Base-by-base conservation (phyloP, 768 basidiomycete genomes). In the Gymnopilus junonius region DNA sequence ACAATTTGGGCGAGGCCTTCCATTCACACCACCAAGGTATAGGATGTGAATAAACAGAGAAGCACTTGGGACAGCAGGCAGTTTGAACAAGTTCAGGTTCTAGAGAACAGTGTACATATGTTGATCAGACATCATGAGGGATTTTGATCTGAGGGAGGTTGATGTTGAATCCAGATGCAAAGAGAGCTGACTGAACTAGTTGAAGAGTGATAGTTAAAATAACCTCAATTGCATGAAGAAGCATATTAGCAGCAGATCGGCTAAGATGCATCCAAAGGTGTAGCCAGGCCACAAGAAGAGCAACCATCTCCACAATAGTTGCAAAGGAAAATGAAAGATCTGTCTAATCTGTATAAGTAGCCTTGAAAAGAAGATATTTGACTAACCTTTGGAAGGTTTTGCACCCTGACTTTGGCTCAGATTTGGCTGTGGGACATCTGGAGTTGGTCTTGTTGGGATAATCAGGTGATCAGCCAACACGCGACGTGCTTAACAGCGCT, bases 31-130 rank as follows among this genome's bases (percentile, higher is more conserved):
- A 23, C 32, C 34, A 37, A 4, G 64, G 67, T 63, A 67, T 65
- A 12, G 69, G 64, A 7, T 40, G 37, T 32, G 65, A 46, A 59
- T 61, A 67, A 1, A 55, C 51, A 21, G 54, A 62, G 51, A 67
- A 74, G 61, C 70, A 74, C 40, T 55, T 40, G 8, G 69, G 68
- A 51, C 71, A 74, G 62, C 70, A 71, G 20, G 65, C 61, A 43
- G 61, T 69, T 8, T 63, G 48, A 3, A 61, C 55, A 25, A 72
- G 62, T 0, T 70, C 67, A 54, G 70, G 67, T 34, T 72, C 67
- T 25, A 68, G 17, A 34, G 62, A 61, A 29, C 48, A 60, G 23
- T 17, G 25, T 20, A 15, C 21, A 46, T 58, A 58, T 3, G 43
- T 42, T 11, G 55, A 25, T 4, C 46, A 4, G 46, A 48, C 23